Percentiles rank a stretch among this genome's conserved stretches.
These are phyloP conservation scores for Salix brachista DNA, from an alignment of 345 rosid species.

Conservation along the genomic window DNA sequence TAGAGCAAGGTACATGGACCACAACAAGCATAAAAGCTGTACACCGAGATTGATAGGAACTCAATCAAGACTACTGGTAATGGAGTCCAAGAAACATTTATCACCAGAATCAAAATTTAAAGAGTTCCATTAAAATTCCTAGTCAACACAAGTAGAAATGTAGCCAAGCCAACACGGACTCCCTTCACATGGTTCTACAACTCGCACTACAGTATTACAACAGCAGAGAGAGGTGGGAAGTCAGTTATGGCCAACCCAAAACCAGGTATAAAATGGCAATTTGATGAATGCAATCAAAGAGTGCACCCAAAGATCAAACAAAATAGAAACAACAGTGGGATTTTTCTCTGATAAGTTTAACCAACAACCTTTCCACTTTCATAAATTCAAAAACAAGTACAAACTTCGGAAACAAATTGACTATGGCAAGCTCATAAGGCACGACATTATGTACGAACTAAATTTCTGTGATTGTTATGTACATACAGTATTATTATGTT, in stretches of 20 bases:
- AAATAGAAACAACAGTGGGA: background rate
- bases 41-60: too few relatives aligned
- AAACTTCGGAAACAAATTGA: background rate
- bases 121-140: background rate
- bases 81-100: background rate
- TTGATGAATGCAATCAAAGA: background rate
- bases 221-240: background rate
- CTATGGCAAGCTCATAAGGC: background rate
- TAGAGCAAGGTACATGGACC: too few relatives aligned
- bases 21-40: too few relatives aligned
- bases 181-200: background rate
- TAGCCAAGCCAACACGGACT: background rate
- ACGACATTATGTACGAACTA: background rate
- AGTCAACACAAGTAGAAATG: background rate
- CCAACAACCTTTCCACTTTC: background rate
- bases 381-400: background rate
- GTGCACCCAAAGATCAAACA: background rate
- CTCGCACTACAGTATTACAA: background rate
- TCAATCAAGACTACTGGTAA: background rate
- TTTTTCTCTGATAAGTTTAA: background rate
- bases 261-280: background rate
- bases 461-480: slow-evolving; percentile 4
- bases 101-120: background rate
- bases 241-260: background rate
- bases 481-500: slow-evolving; percentile 11